Evolutionary conservation across 352 stramenopile species (phyloP), one percentile per base, ranked within the genome.

Genomic region (Globisporangium orthogonon): DNA sequence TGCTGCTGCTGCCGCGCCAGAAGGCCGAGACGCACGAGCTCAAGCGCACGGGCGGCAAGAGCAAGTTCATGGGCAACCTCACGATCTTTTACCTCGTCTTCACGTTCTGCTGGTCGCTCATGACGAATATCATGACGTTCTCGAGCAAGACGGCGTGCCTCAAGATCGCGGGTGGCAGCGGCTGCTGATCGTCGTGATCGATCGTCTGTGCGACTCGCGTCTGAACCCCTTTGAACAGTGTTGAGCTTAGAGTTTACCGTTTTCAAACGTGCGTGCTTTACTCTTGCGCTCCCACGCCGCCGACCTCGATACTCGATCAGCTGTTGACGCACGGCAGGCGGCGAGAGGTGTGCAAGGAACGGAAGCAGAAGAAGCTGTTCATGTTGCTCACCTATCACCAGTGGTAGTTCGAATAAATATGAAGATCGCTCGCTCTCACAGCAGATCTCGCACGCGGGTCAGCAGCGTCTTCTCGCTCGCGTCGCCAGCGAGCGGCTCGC

Each of bases 161-260:
- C 14, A 46, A 48, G 46, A 61, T 54, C 55, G 55, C 55, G 1
- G 55, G 55, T 13, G 55, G 55, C 44, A 41, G 23, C 18, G 48
- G 48, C 39, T 61, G 55, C 29, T 94, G 95, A 23, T 79, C 86
- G 64, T 89, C 84, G 46, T 92, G 76, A 11, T 41, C n/a, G 43
- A 23, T 23, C 23, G 23, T 23, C 23, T 23, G 23, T 23, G 23
- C 23, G 23, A 48, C n/a, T 47, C 5, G 41, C 15, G 5, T 15
- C 15, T 46, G 33, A 9, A 37, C 10, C 6, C 6, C 33, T 37
- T 37, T 37, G 33, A 37, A 37, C 33, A 11, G 33, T 37, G 33
- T 11, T 37, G 33, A 5, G 10, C 33, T 37, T 37, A 23, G 23
- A 23, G 23, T 23, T 23, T 23, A 23, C 23, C 23, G 23, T 23